These are phyloP conservation scores for Triangularia verruculosa DNA, from an alignment of 2,329 filamentous ascomycete species.

Conservation along the genomic window DNA sequence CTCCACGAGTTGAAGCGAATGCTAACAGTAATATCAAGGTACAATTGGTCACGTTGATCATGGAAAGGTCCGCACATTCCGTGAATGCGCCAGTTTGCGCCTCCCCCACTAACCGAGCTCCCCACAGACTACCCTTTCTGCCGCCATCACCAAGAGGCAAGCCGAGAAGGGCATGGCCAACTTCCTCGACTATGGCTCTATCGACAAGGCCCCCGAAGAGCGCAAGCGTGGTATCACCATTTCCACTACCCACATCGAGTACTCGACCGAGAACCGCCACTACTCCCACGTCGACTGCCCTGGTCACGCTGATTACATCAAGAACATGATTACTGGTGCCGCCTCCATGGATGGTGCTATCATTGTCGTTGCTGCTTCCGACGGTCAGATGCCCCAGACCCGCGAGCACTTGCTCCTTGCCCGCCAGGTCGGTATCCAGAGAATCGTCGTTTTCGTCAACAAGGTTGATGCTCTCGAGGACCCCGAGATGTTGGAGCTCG, in stretches of 20 bases:
- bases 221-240: conserved; percentile 99
- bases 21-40: conserved; percentile 46
- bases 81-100: not conserved
- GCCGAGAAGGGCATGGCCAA: conserved; percentile 88
- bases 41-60: conserved; percentile 99
- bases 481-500: conserved; percentile 98
- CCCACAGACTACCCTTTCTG: conserved; percentile 87
- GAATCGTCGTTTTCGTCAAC: conserved; percentile 99
- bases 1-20: conserved; percentile 13
- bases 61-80: conserved; percentile 71
- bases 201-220: conserved; percentile 99
- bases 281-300: conserved; percentile 99
- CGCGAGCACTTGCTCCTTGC: conserved; percentile 96
- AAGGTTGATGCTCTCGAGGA: conserved; percentile 98
- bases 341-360: conserved; percentile 99
- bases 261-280: conserved; percentile 88
- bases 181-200: conserved; percentile 96
- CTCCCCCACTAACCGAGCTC: conserved; percentile 19
- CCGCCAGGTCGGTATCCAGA: conserved; percentile 96
- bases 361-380: conserved; percentile 96
- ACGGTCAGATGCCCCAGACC: conserved; percentile 99
- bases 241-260: conserved; percentile 97
- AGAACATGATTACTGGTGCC: conserved; percentile 99
- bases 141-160: conserved; percentile 98
- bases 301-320: conserved; percentile 99